Percentiles rank a stretch among this genome's conserved stretches.
phyloP scores from a whole-genome alignment of 345 rosid species.

The Carallia pectinifolia region DNA sequence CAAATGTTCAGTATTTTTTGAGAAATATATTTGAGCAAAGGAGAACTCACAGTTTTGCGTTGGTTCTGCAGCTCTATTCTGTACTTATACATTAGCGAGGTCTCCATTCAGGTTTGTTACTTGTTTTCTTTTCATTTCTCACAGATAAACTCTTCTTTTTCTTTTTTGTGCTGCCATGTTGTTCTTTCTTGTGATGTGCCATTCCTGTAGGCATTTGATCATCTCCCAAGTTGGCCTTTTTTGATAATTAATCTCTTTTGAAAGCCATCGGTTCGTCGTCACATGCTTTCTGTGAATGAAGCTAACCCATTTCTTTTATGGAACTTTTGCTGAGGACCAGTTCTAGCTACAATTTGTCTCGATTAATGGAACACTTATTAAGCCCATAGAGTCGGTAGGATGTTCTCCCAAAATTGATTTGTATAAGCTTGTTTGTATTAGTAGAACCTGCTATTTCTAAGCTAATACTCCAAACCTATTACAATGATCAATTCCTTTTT shows the following conservation, averaged over 20 bases:
- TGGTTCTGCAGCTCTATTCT: constrained; percentile 61
- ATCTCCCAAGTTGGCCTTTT: constrained; percentile 1
- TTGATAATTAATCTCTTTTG: background rate
- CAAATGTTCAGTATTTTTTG: background rate
- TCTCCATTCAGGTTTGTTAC: constrained; percentile 72
- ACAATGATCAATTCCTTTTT: background rate
- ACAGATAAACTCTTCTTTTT: background rate
- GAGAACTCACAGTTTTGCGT: constrained; percentile 25
- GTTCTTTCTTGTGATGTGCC: too few species aligned
- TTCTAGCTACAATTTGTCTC: too few species aligned
- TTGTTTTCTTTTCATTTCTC: background rate
- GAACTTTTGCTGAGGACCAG: background rate
- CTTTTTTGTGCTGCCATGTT: background rate
- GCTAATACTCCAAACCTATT: background rate
- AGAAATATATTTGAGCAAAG: background rate
- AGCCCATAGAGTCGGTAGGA: background rate
- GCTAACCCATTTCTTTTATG: background rate
- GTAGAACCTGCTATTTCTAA: background rate
- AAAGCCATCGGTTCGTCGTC: background rate
- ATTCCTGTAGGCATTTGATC: too few species aligned
- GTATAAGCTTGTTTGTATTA: background rate
- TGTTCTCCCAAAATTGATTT: background rate
- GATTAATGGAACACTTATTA: background rate
- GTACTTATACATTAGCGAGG: constrained; percentile 79
- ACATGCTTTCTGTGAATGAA: background rate